Evolutionary conservation across 208 protist species (phyloP).

Genomic region (Trypanosoma cruzi): DNA sequence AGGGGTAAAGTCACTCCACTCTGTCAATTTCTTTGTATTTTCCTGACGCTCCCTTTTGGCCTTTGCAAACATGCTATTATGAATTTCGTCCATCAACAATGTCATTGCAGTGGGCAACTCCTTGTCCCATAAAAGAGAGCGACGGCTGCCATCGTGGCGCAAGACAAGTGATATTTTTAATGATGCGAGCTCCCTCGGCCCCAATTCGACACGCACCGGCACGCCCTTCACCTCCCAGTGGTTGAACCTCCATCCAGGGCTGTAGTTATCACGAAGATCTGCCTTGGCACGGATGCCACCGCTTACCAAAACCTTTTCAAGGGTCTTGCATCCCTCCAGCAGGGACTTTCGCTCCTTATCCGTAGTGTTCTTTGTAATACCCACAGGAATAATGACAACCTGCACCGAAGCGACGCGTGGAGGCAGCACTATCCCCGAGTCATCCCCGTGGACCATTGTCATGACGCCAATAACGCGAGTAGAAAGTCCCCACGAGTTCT

Average conservation of each 20-base stretch:
- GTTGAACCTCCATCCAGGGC: conserved; percentile 98
- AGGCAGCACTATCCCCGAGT: conserved; percentile 98
- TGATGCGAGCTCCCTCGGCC: conserved; percentile 95
- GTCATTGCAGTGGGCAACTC: conserved; percentile 32
- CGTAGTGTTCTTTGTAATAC: conserved; percentile 86
- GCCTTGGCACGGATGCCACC: conserved; percentile 86
- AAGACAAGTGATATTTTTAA: conserved; percentile 54
- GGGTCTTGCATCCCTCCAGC: conserved; percentile 46
- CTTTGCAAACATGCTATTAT: conserved; percentile 79
- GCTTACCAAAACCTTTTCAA: conserved; percentile 64
- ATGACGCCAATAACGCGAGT: conserved; percentile 98
- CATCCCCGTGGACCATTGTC: conserved; percentile 99
- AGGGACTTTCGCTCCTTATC: conserved; percentile 57
- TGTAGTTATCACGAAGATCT: conserved; percentile 96
- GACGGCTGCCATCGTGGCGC: conserved; percentile 75
- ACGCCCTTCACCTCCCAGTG: conserved; percentile 98
- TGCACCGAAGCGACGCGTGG: conserved; percentile 97
- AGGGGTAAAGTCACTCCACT: conserved; percentile 94
- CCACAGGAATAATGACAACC: conserved; percentile 93
- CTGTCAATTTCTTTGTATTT: conserved; percentile 56
- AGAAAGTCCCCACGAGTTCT: conserved; percentile 99
- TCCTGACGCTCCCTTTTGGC: conserved; percentile 56
- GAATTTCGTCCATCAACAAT: conserved; percentile 91
- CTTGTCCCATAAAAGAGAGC: conserved; percentile 60
- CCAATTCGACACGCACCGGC: conserved; percentile 98